Conservation (phyloP, 2,329 filamentous ascomycete species). For the Colletotrichum tropicicola region DNA sequence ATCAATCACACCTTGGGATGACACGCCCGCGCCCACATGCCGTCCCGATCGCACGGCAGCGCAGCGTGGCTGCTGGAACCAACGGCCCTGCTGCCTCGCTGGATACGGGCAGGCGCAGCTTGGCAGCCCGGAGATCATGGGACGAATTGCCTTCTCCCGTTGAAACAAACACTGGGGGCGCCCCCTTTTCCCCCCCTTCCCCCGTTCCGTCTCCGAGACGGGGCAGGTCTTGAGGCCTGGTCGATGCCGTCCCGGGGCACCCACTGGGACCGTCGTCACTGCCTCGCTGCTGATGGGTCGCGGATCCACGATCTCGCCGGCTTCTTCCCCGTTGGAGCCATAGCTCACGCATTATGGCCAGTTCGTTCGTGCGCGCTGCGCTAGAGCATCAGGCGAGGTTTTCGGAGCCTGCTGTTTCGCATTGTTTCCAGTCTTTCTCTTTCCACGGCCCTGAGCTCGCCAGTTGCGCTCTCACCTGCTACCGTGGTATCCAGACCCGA, state of each 20-base stretch:
- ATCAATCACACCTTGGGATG: background rate
- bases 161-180: slow-evolving; percentile 26
- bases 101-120: slow-evolving; percentile 2
- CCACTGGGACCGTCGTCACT: slow-evolving; percentile 10
- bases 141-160: slow-evolving; percentile 23
- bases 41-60: background rate
- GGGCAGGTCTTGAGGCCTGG: background rate
- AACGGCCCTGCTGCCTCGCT: background rate
- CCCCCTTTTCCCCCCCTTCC: background rate
- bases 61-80: background rate
- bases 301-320: slow-evolving; percentile 1
- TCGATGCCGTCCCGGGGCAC: background rate
- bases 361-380: background rate
- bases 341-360: background rate
- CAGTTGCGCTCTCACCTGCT: background rate
- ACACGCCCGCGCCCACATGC: slow-evolving; percentile 16
- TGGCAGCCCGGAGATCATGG: slow-evolving; percentile 17
- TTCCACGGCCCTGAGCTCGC: background rate
- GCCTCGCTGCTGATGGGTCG: slow-evolving; percentile 13
- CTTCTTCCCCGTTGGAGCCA: background rate
- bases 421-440: background rate
- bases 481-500: background rate
- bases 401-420: background rate
- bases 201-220: background rate
- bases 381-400: background rate